Conservation (phyloP, 73 alveolate genomes). For the Tetrahymena thermophila region DNA sequence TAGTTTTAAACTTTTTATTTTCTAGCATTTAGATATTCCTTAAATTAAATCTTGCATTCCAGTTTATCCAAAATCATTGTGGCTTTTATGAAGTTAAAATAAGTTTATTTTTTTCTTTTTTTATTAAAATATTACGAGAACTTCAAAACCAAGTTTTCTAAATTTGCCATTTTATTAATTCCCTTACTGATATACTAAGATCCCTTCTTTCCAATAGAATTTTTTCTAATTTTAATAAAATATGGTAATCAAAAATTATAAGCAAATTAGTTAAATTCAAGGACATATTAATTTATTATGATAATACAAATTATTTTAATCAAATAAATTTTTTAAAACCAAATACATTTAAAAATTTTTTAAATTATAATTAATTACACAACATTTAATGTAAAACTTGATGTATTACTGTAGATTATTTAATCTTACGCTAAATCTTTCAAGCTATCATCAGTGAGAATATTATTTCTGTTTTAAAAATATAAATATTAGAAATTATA, state of each 20-base stretch:
- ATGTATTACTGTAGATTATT: background rate
- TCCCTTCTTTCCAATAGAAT: background rate
- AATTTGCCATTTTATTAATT: background rate
- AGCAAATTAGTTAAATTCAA: too few relatives aligned
- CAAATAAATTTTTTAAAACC: too few relatives aligned
- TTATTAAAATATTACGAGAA: background rate
- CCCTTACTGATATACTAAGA: background rate
- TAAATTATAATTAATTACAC: background rate
- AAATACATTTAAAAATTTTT: too few relatives aligned
- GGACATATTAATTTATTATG: too few relatives aligned
- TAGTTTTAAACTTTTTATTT: background rate
- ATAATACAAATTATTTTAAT: too few relatives aligned
- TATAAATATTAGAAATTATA: background rate
- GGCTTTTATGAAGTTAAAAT: background rate
- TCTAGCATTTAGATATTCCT: background rate
- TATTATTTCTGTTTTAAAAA: background rate
- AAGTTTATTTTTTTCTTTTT: background rate
- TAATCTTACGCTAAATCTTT: background rate
- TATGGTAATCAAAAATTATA: too few relatives aligned
- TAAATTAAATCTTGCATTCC: background rate
- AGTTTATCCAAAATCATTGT: background rate
- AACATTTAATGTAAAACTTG: background rate
- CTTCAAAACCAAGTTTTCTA: background rate
- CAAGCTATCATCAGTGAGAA: background rate
- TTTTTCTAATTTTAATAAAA: background rate